Conservation (phyloP, 148 eudicot genomes). For the Beta vulgaris region DNA sequence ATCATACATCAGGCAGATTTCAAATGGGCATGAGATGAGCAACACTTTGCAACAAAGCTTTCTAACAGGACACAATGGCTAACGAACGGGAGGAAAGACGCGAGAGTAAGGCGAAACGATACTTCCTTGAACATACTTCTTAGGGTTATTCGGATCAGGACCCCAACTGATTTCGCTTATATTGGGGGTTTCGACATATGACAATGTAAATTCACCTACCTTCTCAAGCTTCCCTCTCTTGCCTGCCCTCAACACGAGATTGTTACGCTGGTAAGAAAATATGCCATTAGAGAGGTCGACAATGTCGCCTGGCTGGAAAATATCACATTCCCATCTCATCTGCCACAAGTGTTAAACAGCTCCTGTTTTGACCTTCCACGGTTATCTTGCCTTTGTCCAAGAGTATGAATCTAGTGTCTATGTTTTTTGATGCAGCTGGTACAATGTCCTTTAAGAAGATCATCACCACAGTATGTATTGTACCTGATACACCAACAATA, state of each 20-base stretch:
- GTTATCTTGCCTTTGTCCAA: slow-evolving; percentile 60
- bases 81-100: slow-evolving; percentile 42
- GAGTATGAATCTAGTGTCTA: slow-evolving; percentile 60
- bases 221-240: slow-evolving; percentile 70
- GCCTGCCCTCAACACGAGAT: slow-evolving; percentile 70
- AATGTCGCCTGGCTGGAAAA: slow-evolving; percentile 69
- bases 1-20: too few species aligned
- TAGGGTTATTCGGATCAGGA: slow-evolving; percentile 48
- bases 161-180: slow-evolving; percentile 84
- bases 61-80: neutral
- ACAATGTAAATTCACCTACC: slow-evolving; percentile 72
- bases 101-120: slow-evolving; percentile 43
- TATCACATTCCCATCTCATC: slow-evolving; percentile 81
- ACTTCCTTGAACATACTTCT: slow-evolving; percentile 42
- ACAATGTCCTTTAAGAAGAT: slow-evolving; percentile 50
- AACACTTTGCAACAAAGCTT: neutral
- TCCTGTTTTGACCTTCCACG: slow-evolving; percentile 48
- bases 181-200: slow-evolving; percentile 76
- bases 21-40: too few species aligned
- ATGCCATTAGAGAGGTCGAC: slow-evolving; percentile 53
- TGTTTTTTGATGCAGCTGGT: slow-evolving; percentile 76
- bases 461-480: slow-evolving; percentile 8
- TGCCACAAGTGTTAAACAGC: slow-evolving; percentile 79
- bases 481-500: too few species aligned
- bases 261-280: slow-evolving; percentile 64